Conservation (phyloP, 2,329 filamentous ascomycete species). For the Xylariaceae sp. region DNA sequence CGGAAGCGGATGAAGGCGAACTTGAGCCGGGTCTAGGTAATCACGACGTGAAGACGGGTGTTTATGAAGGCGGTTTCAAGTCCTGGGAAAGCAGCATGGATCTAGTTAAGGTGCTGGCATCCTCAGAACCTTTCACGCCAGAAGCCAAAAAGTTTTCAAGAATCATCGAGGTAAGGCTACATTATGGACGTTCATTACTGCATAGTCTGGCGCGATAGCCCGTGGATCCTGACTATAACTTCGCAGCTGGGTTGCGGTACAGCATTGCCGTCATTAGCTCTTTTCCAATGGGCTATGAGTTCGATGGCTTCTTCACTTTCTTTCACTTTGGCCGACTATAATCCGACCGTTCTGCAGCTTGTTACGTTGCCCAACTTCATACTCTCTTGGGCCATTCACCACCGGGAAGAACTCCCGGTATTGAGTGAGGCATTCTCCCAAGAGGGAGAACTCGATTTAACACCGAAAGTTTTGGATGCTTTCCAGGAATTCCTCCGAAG, state of each 20-base stretch:
- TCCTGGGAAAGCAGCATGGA: conserved; percentile 86
- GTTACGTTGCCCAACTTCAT: conserved; percentile 77
- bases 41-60: conserved; percentile 73
- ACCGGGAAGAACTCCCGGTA: conserved; percentile 36
- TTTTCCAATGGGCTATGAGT: conserved; percentile 59
- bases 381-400: conserved; percentile 59
- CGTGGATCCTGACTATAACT: conserved; percentile 28
- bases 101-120: conserved; percentile 63
- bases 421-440: conserved; percentile 45
- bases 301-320: conserved; percentile 41
- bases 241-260: conserved; percentile 72
- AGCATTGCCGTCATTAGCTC: conserved; percentile 65
- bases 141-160: conserved; percentile 37
- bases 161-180: conserved; percentile 50
- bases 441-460: conserved; percentile 58
- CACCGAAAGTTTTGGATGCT: conserved; percentile 50
- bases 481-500: conserved; percentile 54
- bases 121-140: conserved; percentile 36
- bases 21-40: conserved; percentile 51
- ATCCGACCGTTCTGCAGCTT: conserved; percentile 69
- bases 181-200: conserved; percentile 8
- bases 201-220: conserved; percentile 8
- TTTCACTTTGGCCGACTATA: conserved; percentile 74
- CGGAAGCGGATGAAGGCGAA: conserved; percentile 52
- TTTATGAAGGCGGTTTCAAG: conserved; percentile 86